Evolutionary conservation across 768 basidiomycete species (phyloP).

Genomic region (Mycena metata): DNA sequence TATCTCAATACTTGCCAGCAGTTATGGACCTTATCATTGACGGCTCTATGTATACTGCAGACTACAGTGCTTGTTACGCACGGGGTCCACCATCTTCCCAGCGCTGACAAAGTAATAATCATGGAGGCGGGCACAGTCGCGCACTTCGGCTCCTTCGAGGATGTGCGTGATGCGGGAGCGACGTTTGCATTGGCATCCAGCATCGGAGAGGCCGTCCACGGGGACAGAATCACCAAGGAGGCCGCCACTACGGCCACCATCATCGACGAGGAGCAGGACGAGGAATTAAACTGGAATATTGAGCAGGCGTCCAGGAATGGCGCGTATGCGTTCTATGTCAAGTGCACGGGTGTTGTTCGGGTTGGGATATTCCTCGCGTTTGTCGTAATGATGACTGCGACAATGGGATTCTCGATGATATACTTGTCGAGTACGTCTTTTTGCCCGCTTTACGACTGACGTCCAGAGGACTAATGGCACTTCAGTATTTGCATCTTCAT

Average conservation of each 20-base stretch:
- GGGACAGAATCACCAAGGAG: background rate
- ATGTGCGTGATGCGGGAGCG: constrained; percentile 25
- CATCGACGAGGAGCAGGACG: constrained; percentile 27
- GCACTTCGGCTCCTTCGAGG: constrained; percentile 31
- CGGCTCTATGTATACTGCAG: background rate
- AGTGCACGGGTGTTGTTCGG: constrained; percentile 16
- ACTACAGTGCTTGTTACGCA: constrained; percentile 34
- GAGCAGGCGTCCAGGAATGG: constrained; percentile 21
- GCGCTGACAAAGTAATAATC: constrained; percentile 31
- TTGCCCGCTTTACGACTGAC: background rate
- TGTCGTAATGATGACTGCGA: constrained; percentile 15
- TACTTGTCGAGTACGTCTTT: constrained; percentile 27
- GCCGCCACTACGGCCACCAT: constrained; percentile 19
- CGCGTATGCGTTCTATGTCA: constrained; percentile 25
- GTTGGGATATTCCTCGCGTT: constrained; percentile 2
- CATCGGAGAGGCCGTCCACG: background rate
- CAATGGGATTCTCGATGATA: constrained; percentile 2
- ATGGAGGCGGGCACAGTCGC: constrained; percentile 26
- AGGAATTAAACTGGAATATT: constrained; percentile 16
- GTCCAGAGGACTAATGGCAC: background rate
- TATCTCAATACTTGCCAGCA: background rate
- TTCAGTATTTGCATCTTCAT: constrained; percentile 22
- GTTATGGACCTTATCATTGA: too few species aligned
- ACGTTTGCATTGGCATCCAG: constrained; percentile 22
- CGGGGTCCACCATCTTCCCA: constrained; percentile 31